These are phyloP conservation scores for Phanerochaete carnosa DNA, from an alignment of 768 basidiomycete genomes.

Conservation along the genomic window DNA sequence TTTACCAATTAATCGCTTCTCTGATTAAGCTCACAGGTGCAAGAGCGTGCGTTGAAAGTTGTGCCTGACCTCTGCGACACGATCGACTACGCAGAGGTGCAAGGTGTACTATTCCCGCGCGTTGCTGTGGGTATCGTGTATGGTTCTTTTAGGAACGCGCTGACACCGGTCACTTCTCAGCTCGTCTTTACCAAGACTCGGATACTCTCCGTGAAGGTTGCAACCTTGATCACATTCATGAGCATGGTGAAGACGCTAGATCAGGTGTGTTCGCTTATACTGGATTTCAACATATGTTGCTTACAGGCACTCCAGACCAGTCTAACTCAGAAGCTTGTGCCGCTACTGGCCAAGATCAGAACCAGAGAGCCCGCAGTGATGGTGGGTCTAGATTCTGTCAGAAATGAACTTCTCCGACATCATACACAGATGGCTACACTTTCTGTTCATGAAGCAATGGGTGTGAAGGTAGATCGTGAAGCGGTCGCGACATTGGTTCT, in stretches of 20 bases:
- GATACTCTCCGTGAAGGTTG: slow-evolving; percentile 87
- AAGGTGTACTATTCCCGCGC: slow-evolving; percentile 84
- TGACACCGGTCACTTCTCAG: slow-evolving; percentile 36
- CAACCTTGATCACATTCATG: slow-evolving; percentile 78
- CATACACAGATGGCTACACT: slow-evolving; percentile 74
- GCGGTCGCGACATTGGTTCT: slow-evolving; percentile 62
- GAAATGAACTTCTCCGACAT: neutral
- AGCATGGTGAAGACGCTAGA: slow-evolving; percentile 88
- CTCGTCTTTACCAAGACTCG: slow-evolving; percentile 92
- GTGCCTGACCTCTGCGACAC: slow-evolving; percentile 90
- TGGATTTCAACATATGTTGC: neutral
- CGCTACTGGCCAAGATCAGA: slow-evolving; percentile 88
- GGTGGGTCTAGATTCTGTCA: slow-evolving; percentile 41
- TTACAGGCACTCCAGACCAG: slow-evolving; percentile 47
- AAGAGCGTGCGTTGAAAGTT: slow-evolving; percentile 81
- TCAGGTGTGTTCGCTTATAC: slow-evolving; percentile 48
- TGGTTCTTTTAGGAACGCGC: slow-evolving; percentile 2
- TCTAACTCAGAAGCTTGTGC: slow-evolving; percentile 93
- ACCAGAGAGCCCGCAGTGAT: slow-evolving; percentile 96
- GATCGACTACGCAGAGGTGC: slow-evolving; percentile 94
- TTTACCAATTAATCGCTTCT: neutral
- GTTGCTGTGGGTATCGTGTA: slow-evolving; percentile 66
- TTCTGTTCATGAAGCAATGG: slow-evolving; percentile 94
- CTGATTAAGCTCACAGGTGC: slow-evolving; percentile 52
- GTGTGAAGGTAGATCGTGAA: slow-evolving; percentile 89